Conservation (phyloP, 192 early-diverging fungal species). For the Coemansia asiatica region DNA sequence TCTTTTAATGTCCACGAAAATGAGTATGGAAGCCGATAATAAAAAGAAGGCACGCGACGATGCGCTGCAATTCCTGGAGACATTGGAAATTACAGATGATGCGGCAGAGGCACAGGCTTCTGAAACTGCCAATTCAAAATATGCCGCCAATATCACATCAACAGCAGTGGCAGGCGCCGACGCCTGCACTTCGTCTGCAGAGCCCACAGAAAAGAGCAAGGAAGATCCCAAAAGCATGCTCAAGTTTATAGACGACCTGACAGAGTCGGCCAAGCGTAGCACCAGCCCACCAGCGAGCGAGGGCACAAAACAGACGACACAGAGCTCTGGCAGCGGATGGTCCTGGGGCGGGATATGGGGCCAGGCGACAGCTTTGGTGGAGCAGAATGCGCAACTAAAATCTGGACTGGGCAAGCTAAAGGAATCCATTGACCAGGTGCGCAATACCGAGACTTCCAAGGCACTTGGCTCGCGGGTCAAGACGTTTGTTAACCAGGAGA, state of each 20-base stretch:
- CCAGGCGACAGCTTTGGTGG: conserved; percentile 44
- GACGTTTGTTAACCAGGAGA: conserved; percentile 43
- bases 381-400: conserved; percentile 50
- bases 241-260: conserved; percentile 53
- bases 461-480: conserved; percentile 36
- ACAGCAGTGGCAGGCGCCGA: neutral
- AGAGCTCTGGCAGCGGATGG: conserved; percentile 26
- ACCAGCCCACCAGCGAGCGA: conserved; percentile 11
- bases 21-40: conserved; percentile 14
- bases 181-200: neutral
- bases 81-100: conserved; percentile 37
- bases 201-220: conserved; percentile 6
- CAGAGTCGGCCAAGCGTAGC: conserved; percentile 50
- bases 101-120: conserved; percentile 12
- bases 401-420: conserved; percentile 45
- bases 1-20: conserved; percentile 33
- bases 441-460: conserved; percentile 39
- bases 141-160: neutral
- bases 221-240: conserved; percentile 45
- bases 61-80: conserved; percentile 54
- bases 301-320: neutral
- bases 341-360: conserved; percentile 56
- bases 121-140: conserved; percentile 5
- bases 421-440: conserved; percentile 45
- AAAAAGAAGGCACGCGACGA: conserved; percentile 56